These are phyloP conservation scores for Candida nonsorbophila DNA, from an alignment of 805 yeast species.

Conservation along the genomic window DNA sequence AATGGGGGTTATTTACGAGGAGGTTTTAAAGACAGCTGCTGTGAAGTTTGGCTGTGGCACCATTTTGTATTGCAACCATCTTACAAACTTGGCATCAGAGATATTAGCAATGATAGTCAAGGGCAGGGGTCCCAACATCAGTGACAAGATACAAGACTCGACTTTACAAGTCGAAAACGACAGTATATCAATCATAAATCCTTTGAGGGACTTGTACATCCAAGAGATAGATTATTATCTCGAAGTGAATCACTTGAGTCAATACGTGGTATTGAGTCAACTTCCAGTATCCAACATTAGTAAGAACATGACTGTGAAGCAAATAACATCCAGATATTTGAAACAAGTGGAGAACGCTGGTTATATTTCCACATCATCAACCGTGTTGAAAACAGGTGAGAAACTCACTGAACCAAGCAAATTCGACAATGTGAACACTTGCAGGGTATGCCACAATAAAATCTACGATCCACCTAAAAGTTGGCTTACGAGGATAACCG, in stretches of 20 bases:
- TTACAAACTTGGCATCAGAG: conserved; percentile 79
- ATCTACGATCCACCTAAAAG: conserved; percentile 53
- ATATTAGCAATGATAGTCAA: conserved; percentile 75
- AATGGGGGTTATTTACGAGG: conserved; percentile 39
- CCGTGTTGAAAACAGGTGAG: conserved; percentile 85
- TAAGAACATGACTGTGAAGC: conserved; percentile 77
- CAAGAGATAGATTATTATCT: conserved; percentile 62
- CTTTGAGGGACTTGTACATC: conserved; percentile 68
- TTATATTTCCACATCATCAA: conserved; percentile 85
- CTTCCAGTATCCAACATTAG: conserved; percentile 36
- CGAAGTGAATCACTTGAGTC: conserved; percentile 33
- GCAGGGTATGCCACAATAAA: conserved; percentile 53
- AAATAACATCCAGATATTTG: conserved; percentile 70
- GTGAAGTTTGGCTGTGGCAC: conserved; percentile 41
- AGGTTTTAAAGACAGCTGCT: conserved; percentile 46
- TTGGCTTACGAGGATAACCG: conserved; percentile 72
- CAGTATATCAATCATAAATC: conserved; percentile 50
- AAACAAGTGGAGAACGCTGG: conserved; percentile 60
- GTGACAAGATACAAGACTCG: conserved; percentile 46
- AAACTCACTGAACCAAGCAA: conserved; percentile 54
- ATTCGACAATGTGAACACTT: conserved; percentile 15
- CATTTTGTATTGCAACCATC: conserved; percentile 68
- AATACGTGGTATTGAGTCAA: conserved; percentile 17
- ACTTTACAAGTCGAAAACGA: no score
- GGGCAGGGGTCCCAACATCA: conserved; percentile 76